These are phyloP conservation scores for Pichia cabralensis DNA, from an alignment of 805 yeast genomes.

Conservation along the genomic window DNA sequence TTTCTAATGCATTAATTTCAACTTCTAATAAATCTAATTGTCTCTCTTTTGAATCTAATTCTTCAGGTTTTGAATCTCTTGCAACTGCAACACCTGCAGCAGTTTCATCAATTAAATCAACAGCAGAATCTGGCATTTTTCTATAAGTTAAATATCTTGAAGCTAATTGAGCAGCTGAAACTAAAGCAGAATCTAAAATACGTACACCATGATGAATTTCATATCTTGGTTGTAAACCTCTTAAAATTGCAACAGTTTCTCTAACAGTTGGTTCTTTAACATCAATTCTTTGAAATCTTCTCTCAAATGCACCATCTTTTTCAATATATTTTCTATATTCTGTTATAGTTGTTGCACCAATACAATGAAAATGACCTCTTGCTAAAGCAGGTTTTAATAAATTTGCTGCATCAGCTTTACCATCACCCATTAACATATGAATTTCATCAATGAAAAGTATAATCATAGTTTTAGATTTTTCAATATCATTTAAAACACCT, in stretches of 20 bases:
- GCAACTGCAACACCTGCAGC: conserved; percentile 98
- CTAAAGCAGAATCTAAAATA: conserved; percentile 88
- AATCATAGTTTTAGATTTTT: conserved; percentile 75
- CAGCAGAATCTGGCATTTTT: conserved; percentile 94
- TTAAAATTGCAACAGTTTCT: conserved; percentile 90
- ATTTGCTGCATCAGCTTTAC: conserved; percentile 95
- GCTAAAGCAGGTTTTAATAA: conserved; percentile 95
- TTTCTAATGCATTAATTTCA: conserved; percentile 92
- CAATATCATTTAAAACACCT: conserved; percentile 92
- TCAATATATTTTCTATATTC: conserved; percentile 90
- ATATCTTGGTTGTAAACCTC: conserved; percentile 92
- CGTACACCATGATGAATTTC: conserved; percentile 98
- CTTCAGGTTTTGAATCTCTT: conserved; percentile 96
- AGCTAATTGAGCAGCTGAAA: conserved; percentile 89
- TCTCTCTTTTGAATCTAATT: conserved; percentile 87
- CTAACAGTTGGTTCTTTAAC: conserved; percentile 88
- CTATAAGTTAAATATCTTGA: conserved; percentile 91
- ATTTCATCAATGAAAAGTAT: conserved; percentile 93
- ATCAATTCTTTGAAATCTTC: conserved; percentile 96
- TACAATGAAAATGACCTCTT: conserved; percentile 91
- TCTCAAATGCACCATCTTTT: conserved; percentile 97
- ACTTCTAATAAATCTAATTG: conserved; percentile 86
- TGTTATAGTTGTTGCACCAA: conserved; percentile 94
- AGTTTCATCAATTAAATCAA: conserved; percentile 90
- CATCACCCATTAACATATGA: conserved; percentile 99